These are phyloP conservation scores for Gleditsia sinensis DNA, from an alignment of 306 rosid genomes.

Conservation along the genomic window DNA sequence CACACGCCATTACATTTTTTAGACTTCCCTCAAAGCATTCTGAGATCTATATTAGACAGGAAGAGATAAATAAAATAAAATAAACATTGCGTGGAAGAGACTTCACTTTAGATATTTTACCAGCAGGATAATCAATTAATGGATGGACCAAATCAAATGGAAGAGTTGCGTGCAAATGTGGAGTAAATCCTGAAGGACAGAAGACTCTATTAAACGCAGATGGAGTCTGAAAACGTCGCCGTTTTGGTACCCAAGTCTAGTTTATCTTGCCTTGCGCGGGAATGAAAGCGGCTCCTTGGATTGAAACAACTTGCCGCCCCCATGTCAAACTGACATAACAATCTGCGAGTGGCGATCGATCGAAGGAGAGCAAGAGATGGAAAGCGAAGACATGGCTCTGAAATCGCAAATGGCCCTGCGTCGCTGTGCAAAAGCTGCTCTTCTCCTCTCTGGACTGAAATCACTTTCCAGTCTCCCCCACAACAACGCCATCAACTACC, in stretches of 20 bases:
- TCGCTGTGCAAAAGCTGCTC: conserved; percentile 64
- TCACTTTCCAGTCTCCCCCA: conserved; percentile 31
- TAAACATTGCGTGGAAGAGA: too few relatives aligned
- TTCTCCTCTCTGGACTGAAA: conserved; percentile 52
- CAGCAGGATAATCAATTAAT: too few relatives aligned
- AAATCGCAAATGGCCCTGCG: conserved; percentile 31
- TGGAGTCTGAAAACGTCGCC: background rate
- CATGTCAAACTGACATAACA: background rate
- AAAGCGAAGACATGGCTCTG: conserved; percentile 37
- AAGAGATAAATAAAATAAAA: too few relatives aligned
- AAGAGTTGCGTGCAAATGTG: too few relatives aligned
- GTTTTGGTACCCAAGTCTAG: background rate
- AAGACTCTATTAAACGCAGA: too few relatives aligned
- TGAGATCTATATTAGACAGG: too few relatives aligned
- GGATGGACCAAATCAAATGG: too few relatives aligned
- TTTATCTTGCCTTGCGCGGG: background rate
- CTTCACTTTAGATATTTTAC: too few relatives aligned
- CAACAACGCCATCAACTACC: background rate
- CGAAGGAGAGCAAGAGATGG: conserved; percentile 24
- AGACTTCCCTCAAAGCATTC: too few relatives aligned
- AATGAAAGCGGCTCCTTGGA: background rate
- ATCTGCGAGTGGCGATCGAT: background rate
- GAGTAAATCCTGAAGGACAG: too few relatives aligned
- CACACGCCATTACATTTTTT: too few relatives aligned
- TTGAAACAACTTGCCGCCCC: background rate